A percentile compares a stretch with the other conserved stretches of the same genome.
Evolutionary conservation across 495 filamentous ascomycete species (phyloP).

Genomic region (Aspergillus hancockii): DNA sequence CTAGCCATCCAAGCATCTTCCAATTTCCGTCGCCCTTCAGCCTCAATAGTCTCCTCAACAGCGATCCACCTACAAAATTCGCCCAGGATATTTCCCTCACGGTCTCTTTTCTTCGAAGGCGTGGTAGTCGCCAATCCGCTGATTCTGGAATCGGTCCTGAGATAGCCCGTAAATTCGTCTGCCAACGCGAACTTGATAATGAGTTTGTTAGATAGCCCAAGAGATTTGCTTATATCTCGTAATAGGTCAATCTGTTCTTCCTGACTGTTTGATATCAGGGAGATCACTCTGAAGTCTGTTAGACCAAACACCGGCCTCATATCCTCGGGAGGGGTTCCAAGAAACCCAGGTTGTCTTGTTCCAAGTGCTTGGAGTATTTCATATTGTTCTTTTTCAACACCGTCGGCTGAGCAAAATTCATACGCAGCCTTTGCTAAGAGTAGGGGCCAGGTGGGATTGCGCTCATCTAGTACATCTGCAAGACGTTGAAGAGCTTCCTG

Average conservation of each 20-base stretch:
- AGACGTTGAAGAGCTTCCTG: neutral
- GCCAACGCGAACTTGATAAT: neutral
- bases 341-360: slow-evolving; percentile 1
- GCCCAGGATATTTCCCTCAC: neutral
- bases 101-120: slow-evolving; percentile 1
- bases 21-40: neutral
- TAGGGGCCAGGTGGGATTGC: neutral
- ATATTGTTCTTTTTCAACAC: neutral
- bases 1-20: slow-evolving; percentile 1
- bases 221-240: neutral
- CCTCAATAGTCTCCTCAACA: neutral
- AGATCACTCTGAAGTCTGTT: neutral
- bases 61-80: neutral
- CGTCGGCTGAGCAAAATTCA: neutral
- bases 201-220: neutral
- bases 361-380: neutral
- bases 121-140: neutral
- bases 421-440: neutral
- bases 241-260: slow-evolving; percentile 3
- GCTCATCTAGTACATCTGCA: neutral
- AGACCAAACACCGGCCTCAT: neutral
- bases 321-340: neutral
- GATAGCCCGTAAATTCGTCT: slow-evolving; percentile 3
- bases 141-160: neutral
- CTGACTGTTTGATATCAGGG: slow-evolving; percentile 2